phyloP scores from a whole-genome alignment of 257 asterid species.

The Forsythia viridissima region DNA sequence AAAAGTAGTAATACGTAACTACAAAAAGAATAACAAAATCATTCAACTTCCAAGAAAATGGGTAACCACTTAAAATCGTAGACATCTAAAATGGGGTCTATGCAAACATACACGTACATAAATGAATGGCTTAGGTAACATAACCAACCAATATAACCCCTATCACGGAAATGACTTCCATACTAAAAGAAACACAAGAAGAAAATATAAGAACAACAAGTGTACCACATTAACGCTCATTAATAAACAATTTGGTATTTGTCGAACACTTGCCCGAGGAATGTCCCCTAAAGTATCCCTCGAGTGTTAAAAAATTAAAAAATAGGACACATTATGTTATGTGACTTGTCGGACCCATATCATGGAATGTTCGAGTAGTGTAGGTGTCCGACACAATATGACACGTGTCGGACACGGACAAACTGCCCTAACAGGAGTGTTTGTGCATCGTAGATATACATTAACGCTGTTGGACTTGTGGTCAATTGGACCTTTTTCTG shows the following conservation, averaged over 20 bases:
- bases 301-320: background rate
- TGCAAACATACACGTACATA: background rate
- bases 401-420: background rate
- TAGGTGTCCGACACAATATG: background rate
- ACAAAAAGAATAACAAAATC: background rate
- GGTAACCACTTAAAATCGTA: background rate
- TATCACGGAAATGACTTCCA: background rate
- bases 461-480: background rate
- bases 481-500: background rate
- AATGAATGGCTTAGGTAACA: background rate
- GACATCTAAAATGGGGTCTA: background rate
- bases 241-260: background rate
- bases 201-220: background rate
- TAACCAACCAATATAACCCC: conserved; percentile 10
- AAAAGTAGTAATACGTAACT: background rate
- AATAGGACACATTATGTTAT: background rate
- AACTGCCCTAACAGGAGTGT: background rate
- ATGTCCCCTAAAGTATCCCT: background rate
- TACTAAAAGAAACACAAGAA: background rate
- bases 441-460: background rate
- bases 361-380: background rate
- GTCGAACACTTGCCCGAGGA: background rate
- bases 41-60: background rate
- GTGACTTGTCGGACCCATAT: background rate
- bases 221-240: background rate